Evolutionary conservation across 2,329 filamentous ascomycete species (phyloP).

Genomic region (Ceratocystis diversiconidia): DNA sequence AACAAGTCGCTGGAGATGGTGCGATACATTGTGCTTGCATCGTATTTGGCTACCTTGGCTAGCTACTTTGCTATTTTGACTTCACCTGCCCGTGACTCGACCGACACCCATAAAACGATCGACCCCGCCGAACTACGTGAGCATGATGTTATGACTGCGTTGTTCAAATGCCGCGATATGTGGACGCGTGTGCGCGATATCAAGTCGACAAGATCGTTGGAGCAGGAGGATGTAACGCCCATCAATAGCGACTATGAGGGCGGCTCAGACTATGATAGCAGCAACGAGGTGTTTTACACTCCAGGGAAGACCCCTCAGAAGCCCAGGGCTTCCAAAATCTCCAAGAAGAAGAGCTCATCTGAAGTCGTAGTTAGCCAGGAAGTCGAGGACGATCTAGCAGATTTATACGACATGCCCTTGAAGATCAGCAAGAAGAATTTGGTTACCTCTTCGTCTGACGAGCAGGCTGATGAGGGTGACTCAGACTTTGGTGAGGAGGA

Average conservation of each 20-base stretch:
- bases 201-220: slow-evolving; percentile 31
- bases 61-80: slow-evolving; percentile 95
- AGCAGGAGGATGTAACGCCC: slow-evolving; percentile 19
- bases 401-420: slow-evolving; percentile 49
- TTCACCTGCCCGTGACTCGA: slow-evolving; percentile 52
- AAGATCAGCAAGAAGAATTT: slow-evolving; percentile 35
- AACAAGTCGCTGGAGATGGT: slow-evolving; percentile 45
- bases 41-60: slow-evolving; percentile 72
- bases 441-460: slow-evolving; percentile 23
- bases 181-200: slow-evolving; percentile 65
- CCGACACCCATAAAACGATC: slow-evolving; percentile 43
- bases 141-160: slow-evolving; percentile 76
- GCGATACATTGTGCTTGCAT: slow-evolving; percentile 67
- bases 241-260: slow-evolving; percentile 27
- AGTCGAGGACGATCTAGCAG: slow-evolving; percentile 55
- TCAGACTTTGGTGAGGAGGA: slow-evolving; percentile 94
- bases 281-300: slow-evolving; percentile 21
- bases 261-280: slow-evolving; percentile 22
- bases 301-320: slow-evolving; percentile 20
- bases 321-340: slow-evolving; percentile 25
- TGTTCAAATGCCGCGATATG: slow-evolving; percentile 64
- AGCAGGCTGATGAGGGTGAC: slow-evolving; percentile 42
- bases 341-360: slow-evolving; percentile 31
- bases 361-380: slow-evolving; percentile 40
- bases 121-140: slow-evolving; percentile 70